Base-by-base conservation (phyloP, 2,329 filamentous ascomycete genomes). In the Byssoonygena ceratinophila region DNA sequence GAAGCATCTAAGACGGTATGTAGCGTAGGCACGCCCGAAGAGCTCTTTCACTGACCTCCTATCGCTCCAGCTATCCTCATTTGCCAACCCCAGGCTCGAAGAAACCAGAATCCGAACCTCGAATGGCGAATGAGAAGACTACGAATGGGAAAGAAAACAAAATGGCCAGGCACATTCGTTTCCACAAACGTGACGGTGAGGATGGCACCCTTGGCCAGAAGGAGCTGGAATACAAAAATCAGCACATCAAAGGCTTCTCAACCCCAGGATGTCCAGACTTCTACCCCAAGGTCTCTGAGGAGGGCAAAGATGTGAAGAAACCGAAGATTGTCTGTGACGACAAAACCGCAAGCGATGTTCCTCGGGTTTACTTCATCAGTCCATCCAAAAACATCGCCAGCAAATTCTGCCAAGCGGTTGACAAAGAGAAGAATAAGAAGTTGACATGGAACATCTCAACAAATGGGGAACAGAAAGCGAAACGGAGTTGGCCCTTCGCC, bases 1-100 rank as follows among this genome's bases (percentile, higher is more conserved):
- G 32, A 49, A 49, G 18, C 34, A 31, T 18, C 40, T 49, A 5
- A 9, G 32, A 12, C 34, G 46, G 46, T 49, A 40, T 14, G 36
- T 49, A 14, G 23, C 8, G 4, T 48, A 40, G 22, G 16, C 11
- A 9, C 23, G 6, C 36, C 14, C 14, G 11, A 31, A 12, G 22
- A 16, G 27, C 4, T 11, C 9, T 4, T n/a, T 12, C 18, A 7
- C 46, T 49, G 22, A 49, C n/a, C 9, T 23, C 7, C 25, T 12
- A 41, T 29, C 4, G 2, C n/a, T n/a, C 23, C 25, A 49, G 46
- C 1, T 49, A 49, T 49, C 46, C 46, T 9, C 22, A 49, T 31
- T 41, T 49, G 22, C 46, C 46, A 20, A 49, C 34, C n/a, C 46
- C 46, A 18, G 46, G 46, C n/a, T 40, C 46, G 14, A 49, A 41